Base-by-base conservation (phyloP, 352 stramenopile genomes). In the Phytophthora ramorum region DNA sequence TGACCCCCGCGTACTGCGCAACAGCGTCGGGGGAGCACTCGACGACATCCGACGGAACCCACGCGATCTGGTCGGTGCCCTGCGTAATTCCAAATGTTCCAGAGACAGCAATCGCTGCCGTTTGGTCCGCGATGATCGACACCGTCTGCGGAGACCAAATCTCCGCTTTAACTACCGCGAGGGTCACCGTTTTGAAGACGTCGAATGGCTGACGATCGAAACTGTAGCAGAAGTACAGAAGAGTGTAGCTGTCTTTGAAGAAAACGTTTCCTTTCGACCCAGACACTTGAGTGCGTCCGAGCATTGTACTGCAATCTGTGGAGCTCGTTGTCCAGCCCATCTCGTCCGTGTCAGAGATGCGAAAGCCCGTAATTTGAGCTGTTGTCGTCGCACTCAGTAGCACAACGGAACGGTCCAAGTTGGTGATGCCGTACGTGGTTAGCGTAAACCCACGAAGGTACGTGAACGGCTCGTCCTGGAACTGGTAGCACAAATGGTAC, bases 401-500 rank as follows among this genome's bases (percentile, higher is more conserved):
- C n/a, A 89, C 67, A 8, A 77, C 68, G 32, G 17, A 71, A 4
- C 73, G 73, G 41, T 89, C 76, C 17, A 92, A 61, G n/a, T 54
- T 49, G 0, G 67, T 46, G 9, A 92, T 68, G 0, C 81, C 81
- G 28, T 82, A 90, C 1, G 78, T 87, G 2, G 44, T 73, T 4
- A 92, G 43, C 4, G 72, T 75, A 7, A 87, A 62, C 1, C 58
- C 72, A 8, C 68, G 64, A 13, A 90, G 58, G 35, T 83, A 86
- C 8, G 81, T 73, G 52, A 75, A 90, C 3, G 81, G 79, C 3
- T 92, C 83, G 35, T 87, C 74, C 51, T 89, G 79, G 22, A 92
- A 92, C n/a, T 78, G 66, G 48, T 92, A 92, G 61, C 83, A 92
- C 30, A 90, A n/a, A 16, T 83, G 78, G 56, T 90, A 92, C 5